Evolutionary conservation across 2,329 filamentous ascomycete genomes (phyloP), one percentile per base, ranked within the genome.

Genomic region (Corniculantispora saksenae): DNA sequence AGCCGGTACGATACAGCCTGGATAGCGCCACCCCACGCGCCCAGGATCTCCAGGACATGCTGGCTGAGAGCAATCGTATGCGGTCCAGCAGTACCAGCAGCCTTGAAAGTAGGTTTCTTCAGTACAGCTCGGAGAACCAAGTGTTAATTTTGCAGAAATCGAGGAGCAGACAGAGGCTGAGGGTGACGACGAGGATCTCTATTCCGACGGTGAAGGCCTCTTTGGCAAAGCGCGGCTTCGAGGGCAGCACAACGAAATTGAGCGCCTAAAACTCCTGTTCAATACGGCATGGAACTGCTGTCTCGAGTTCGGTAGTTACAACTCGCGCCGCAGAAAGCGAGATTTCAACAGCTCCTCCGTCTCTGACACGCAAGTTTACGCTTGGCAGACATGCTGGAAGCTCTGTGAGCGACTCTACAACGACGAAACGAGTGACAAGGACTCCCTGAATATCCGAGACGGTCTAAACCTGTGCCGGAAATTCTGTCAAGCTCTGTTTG

Each of bases 351-450:
- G 19, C 54, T 38, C 53, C n/a, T 64, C 61, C 15, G 45, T 50
- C 45, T 89, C 90, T 1, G 90, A 93, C 69, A 86, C 90, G 32
- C 91, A 97, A 73, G 92, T 97, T 74, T 90, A 91, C 71, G 93
- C 94, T 0, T 97, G 94, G 94, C 93, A 91, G 76, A 91, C 91
- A 67, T 98, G 94, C 78, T 98, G 94, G 94, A 91, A 90, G 71
- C 81, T 98, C 27, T 98, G 94, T 74, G 92, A 97, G 74, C 90
- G 91, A 65, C 84, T 98, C 3, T 97, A 97, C 74, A 87, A 93
- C 67, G 92, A 90, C 69, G 86, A 89, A 60, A 88, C 94, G 64
- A 89, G 93, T 68, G 84, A 89, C 61, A 82, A 87, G 38, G 86
- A 89, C 61, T 78, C 78, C n/a, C 85, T 86, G 38, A 88, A 90